Evolutionary conservation across 2,329 filamentous ascomycete genomes (phyloP), one percentile per base, ranked within the genome.

Genomic region (Thyridium curvatum): DNA sequence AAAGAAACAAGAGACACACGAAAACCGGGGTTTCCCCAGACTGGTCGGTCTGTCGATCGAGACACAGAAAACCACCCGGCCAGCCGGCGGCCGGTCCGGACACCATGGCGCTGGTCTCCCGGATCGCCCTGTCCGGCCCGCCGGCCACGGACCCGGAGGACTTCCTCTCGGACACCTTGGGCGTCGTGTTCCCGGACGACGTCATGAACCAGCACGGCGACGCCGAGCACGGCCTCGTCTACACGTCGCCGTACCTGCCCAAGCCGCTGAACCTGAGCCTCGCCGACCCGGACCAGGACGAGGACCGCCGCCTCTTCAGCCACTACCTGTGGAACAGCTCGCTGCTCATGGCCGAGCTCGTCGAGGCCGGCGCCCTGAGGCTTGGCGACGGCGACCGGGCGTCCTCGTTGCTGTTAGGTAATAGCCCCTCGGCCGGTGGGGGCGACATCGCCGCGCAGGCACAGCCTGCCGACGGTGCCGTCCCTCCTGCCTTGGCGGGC

Each of bases 321-420:
- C 83, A 88, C 54, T 86, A 82, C 56, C 60, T 87, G 18, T 88
- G 83, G 83, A 88, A 88, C 59, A 69, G 82, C 7, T 70, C 66
- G 14, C 56, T 80, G 35, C 57, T 74, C 46, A 62, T 77, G 2
- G 73, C 71, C 8, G 74, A 77, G 57, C 60, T 77, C 18, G 60
- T 79, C 40, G 75, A 79, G 54, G 64, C 65, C 8, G 69, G 66
- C 32, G 61, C 66, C 6, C 48, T 73, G 16, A 48, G 48, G 12
- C 32, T 57, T 7, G 38, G 38, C 9, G 35, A 43, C 18, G 32
- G n/a, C 21, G 21, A 26, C 21, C 6, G 21, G 21, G 21, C 21
- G 21, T 26, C 21, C 21, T 26, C 21, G 21, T 26, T 26, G 21
- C 21, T 26, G 21, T 26, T 26, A 26, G 21, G 21, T 26, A 26